Conservation (phyloP, 176 grass and related monocot species). For the Oryza glaberrima region DNA sequence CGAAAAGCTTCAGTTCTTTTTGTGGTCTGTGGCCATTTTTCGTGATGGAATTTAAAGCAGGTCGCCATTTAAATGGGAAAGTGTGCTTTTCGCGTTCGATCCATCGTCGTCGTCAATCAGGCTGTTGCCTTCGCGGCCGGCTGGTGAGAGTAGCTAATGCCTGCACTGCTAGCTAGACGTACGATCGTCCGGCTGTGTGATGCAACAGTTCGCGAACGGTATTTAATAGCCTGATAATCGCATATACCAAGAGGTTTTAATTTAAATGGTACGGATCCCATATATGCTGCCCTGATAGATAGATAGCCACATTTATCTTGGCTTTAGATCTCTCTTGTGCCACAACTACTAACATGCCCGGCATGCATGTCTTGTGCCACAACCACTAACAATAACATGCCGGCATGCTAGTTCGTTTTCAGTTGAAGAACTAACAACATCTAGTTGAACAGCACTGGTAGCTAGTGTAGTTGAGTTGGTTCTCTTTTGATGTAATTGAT, state of each 20-base stretch:
- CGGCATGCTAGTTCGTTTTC: constrained; percentile 12
- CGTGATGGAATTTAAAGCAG: constrained; percentile 12
- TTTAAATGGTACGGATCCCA: constrained; percentile 5
- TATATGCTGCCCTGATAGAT: background rate
- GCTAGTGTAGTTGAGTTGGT: background rate
- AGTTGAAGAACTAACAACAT: background rate
- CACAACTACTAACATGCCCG: constrained; percentile 5
- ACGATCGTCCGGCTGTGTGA: background rate
- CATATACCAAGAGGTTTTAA: constrained; percentile 26
- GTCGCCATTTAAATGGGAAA: constrained; percentile 27
- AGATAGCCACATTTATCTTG: background rate
- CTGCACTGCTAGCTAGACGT: background rate
- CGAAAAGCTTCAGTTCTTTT: too few relatives aligned
- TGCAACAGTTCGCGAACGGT: constrained; percentile 16
- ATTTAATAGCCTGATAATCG: constrained; percentile 17
- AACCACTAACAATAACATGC: constrained; percentile 14
- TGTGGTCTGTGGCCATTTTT: background rate
- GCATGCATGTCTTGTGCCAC: background rate
- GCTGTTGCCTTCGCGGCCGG: background rate
- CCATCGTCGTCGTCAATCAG: background rate
- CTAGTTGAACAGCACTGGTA: background rate
- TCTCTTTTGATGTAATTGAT: background rate
- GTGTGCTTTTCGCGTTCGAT: constrained; percentile 4
- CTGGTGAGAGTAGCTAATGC: background rate
- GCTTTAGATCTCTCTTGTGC: background rate